Percentiles rank a stretch among this genome's conserved stretches.
Conservation (phyloP, 768 basidiomycete species). For the Auricularia auricula-judae region DNA sequence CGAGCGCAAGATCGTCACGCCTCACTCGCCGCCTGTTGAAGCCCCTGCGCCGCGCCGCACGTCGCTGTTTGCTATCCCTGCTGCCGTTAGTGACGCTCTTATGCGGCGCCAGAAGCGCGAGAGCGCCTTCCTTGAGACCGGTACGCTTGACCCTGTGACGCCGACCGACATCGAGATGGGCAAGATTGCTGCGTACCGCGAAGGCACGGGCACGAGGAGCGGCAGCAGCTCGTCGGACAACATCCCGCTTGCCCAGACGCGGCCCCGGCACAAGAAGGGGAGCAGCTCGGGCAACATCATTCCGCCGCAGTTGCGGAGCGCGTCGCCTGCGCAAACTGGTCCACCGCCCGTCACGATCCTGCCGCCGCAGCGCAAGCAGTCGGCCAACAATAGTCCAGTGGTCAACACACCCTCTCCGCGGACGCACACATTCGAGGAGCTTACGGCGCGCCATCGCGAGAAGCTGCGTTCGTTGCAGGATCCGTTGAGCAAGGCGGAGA, state of each 20-base stretch:
- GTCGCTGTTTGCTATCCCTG: constrained; percentile 44
- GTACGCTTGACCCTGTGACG: constrained; percentile 11
- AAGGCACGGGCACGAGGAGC: constrained; percentile 13
- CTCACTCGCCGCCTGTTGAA: constrained; percentile 49
- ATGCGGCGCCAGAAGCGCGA: constrained; percentile 61
- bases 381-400: constrained; percentile 29
- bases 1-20: constrained; percentile 75
- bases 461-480: constrained; percentile 74
- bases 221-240: neutral
- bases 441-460: constrained; percentile 75
- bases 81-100: constrained; percentile 67
- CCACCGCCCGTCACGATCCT: constrained; percentile 28
- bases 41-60: constrained; percentile 18
- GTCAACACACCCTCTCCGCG: constrained; percentile 40
- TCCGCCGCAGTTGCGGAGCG: neutral
- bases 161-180: constrained; percentile 7
- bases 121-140: constrained; percentile 42
- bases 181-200: neutral
- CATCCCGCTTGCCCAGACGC: neutral
- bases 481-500: constrained; percentile 71
- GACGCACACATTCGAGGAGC: constrained; percentile 75
- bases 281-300: constrained; percentile 1
- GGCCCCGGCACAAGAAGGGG: neutral
- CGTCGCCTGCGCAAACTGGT: neutral
- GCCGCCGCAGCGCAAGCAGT: constrained; percentile 29